Conservation (phyloP, 2,329 filamentous ascomycete species). For the Thielaviopsis euricoi region DNA sequence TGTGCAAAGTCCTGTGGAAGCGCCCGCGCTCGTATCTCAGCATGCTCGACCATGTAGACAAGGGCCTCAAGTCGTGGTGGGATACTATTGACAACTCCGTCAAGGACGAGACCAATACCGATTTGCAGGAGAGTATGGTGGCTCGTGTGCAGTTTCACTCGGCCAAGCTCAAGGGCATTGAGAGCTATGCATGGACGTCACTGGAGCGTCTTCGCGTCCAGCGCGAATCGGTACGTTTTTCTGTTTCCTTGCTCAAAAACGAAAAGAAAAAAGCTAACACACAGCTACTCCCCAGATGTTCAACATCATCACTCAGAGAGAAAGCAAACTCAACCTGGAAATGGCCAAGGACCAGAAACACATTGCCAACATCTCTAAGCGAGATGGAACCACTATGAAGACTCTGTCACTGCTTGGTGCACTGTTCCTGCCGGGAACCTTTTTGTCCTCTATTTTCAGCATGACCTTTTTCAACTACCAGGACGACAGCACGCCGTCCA, state of each 20-base stretch:
- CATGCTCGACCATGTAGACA: constrained; percentile 31
- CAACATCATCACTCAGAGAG: constrained; percentile 49
- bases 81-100: constrained; percentile 13
- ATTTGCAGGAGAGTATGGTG: constrained; percentile 34
- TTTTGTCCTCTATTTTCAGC: constrained; percentile 45
- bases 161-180: constrained; percentile 42
- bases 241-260: background rate
- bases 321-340: constrained; percentile 46
- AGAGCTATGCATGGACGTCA: constrained; percentile 46
- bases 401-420: constrained; percentile 46
- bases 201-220: constrained; percentile 44
- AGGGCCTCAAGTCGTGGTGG: constrained; percentile 30
- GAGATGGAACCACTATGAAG: constrained; percentile 49
- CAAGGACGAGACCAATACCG: constrained; percentile 8
- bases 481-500: constrained; percentile 23
- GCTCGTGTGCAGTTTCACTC: constrained; percentile 42
- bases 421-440: constrained; percentile 46
- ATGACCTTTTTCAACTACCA: constrained; percentile 53
- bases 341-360: constrained; percentile 44
- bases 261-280: background rate
- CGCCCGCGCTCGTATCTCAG: constrained; percentile 43
- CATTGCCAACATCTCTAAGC: constrained; percentile 42
- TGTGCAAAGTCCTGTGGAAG: constrained; percentile 46
- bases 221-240: constrained; percentile 35
- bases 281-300: constrained; percentile 33